Evolutionary conservation across 176 grass and related monocot species (phyloP).

Genomic region (Poa annua): DNA sequence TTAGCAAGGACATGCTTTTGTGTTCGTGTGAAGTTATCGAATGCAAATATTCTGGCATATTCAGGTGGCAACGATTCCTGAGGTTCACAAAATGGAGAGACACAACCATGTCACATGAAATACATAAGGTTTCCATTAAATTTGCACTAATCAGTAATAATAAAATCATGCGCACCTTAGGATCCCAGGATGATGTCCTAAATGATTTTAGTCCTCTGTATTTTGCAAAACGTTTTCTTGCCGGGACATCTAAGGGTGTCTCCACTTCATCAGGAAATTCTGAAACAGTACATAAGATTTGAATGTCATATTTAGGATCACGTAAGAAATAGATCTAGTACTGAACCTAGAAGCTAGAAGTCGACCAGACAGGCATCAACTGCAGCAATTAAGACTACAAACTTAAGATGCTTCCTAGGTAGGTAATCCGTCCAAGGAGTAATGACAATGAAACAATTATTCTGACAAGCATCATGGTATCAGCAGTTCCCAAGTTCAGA

Average conservation of each 20-base stretch:
- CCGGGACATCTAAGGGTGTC: slow-evolving; percentile 84
- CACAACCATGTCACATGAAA: slow-evolving; percentile 43
- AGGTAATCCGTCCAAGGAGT: background rate
- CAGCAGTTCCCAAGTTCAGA: background rate
- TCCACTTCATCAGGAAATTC: slow-evolving; percentile 99
- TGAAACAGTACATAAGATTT: slow-evolving; percentile 49
- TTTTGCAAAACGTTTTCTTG: slow-evolving; percentile 93
- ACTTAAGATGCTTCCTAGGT: slow-evolving; percentile 10
- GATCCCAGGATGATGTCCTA: slow-evolving; percentile 93
- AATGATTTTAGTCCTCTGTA: slow-evolving; percentile 97
- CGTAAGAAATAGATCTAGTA: background rate
- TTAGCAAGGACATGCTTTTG: slow-evolving; percentile 80
- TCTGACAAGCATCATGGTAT: background rate
- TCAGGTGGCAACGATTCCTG: slow-evolving; percentile 93
- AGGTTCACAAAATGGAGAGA: slow-evolving; percentile 37
- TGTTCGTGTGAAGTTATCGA: slow-evolving; percentile 86
- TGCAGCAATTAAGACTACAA: background rate
- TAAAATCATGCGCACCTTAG: slow-evolving; percentile 62
- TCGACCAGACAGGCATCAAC: background rate
- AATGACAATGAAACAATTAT: background rate
- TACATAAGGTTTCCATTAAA: slow-evolving; percentile 14
- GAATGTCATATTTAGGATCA: slow-evolving; percentile 7
- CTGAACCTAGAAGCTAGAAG: slow-evolving; percentile 9
- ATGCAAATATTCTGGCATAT: slow-evolving; percentile 95
- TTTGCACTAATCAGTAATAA: slow-evolving; percentile 4